Conservation (phyloP, 805 yeast species). For the Diddensiella transvaalensis region DNA sequence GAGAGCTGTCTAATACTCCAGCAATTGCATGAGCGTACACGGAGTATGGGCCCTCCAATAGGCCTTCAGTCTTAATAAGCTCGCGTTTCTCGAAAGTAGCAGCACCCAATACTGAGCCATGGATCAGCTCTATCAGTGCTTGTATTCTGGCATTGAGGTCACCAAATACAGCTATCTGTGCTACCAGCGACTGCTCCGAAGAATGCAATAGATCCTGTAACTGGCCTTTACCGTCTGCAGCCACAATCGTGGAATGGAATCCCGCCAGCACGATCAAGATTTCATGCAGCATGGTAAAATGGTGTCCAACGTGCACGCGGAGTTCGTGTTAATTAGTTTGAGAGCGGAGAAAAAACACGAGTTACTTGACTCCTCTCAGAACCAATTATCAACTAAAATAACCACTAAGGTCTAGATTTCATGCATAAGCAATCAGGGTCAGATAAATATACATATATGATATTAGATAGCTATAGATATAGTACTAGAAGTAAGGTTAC, state of each 20-base stretch:
- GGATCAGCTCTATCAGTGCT: conserved; percentile 8
- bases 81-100: conserved; percentile 8
- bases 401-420: too few species aligned
- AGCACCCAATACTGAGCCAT: too few species aligned
- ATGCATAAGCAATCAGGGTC: too few species aligned
- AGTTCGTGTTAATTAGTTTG: too few species aligned
- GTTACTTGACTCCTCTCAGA: too few species aligned
- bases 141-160: conserved; percentile 14
- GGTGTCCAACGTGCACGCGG: too few species aligned
- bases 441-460: too few species aligned
- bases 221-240: background rate
- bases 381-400: too few species aligned
- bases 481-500: background rate
- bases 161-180: conserved; percentile 21
- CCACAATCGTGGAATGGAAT: conserved; percentile 15
- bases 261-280: conserved; percentile 26
- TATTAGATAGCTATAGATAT: too few species aligned
- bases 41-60: conserved; percentile 14
- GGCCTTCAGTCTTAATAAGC: conserved; percentile 1
- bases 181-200: conserved; percentile 19
- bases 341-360: too few species aligned
- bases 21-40: conserved; percentile 14
- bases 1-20: conserved; percentile 3
- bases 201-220: conserved; percentile 16
- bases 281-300: conserved; percentile 25